Conservation (phyloP, 2,329 filamentous ascomycete genomes). For the Ascosphaera acerosa region DNA sequence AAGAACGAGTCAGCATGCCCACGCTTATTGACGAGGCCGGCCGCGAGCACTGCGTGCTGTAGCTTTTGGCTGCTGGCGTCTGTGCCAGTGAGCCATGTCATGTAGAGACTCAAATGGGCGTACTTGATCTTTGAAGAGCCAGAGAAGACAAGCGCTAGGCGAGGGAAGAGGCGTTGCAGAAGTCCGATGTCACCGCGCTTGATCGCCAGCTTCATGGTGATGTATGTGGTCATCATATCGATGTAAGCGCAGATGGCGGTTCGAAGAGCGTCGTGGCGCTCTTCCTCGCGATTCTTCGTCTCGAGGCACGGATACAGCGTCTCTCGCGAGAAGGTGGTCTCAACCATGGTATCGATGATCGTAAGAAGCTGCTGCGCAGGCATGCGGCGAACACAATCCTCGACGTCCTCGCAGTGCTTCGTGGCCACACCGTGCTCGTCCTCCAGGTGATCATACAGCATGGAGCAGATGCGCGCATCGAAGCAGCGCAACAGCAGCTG, state of each 20-base stretch:
- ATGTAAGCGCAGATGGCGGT: constrained; percentile 1
- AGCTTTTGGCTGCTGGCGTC: background rate
- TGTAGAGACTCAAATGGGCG: background rate
- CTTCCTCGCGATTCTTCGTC: background rate
- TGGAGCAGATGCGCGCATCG: background rate
- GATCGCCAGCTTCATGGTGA: background rate
- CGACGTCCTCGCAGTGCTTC: background rate
- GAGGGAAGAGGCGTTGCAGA: background rate
- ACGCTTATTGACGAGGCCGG: constrained; percentile 1
- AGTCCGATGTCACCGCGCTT: constrained; percentile 1
- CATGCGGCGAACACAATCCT: background rate
- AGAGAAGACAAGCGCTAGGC: background rate
- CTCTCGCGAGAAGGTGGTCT: background rate
- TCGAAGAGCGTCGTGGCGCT: background rate
- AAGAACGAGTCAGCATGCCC: background rate
- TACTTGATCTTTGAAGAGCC: background rate
- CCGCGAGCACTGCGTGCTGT: background rate
- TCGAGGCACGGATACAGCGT: background rate
- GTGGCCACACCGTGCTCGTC: background rate
- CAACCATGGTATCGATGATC: background rate
- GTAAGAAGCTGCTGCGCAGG: background rate
- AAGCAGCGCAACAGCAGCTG: background rate
- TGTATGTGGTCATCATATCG: background rate
- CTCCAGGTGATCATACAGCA: background rate
- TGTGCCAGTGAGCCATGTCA: background rate